phyloP scores from a whole-genome alignment of 2,329 filamentous ascomycete species.

The Talaromyces sp. region DNA sequence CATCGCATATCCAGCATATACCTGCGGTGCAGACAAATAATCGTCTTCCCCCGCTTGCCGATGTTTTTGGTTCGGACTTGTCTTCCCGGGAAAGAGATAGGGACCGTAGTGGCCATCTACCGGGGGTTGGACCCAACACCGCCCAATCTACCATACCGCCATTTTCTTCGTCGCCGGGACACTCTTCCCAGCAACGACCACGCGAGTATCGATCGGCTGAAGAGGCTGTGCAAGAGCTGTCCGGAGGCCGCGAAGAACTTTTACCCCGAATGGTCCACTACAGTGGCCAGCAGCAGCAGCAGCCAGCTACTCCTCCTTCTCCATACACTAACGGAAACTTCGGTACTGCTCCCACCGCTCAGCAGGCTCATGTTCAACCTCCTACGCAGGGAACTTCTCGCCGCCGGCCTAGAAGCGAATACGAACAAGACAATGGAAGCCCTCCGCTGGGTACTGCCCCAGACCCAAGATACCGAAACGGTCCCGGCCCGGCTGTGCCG shows the following conservation, averaged over 20 bases:
- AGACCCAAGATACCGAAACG: conserved; percentile 36
- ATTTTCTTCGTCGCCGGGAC: conserved; percentile 65
- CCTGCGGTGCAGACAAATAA: conserved; percentile 86
- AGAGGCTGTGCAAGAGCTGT: conserved; percentile 84
- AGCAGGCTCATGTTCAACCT: conserved; percentile 41
- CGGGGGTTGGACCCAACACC: conserved; percentile 57
- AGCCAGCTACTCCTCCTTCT: conserved; percentile 49
- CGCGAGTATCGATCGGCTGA: conserved; percentile 94
- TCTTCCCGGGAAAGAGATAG: conserved; percentile 36
- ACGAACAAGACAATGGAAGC: conserved; percentile 79
- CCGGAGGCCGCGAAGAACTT: conserved; percentile 86
- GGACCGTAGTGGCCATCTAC: conserved; percentile 36
- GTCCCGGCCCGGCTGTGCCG: conserved; percentile 28
- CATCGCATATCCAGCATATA: conserved; percentile 84
- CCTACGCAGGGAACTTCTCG: conserved; percentile 40
- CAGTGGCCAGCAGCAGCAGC: conserved; percentile 76
- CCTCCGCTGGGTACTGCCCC: conserved; percentile 76
- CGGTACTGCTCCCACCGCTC: conserved; percentile 58
- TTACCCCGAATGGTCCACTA: conserved; percentile 94
- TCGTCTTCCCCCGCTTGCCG: conserved; percentile 84
- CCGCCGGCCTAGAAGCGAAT: conserved; percentile 78
- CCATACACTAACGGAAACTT: conserved; percentile 39
- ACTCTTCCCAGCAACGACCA: conserved; percentile 48
- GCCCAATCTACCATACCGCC: conserved; percentile 61
- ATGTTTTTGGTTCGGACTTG: conserved; percentile 81